These are phyloP conservation scores for Cutaneotrichosporon sp. DNA, from an alignment of 1,284 basidiomycete species.

Conservation along the genomic window DNA sequence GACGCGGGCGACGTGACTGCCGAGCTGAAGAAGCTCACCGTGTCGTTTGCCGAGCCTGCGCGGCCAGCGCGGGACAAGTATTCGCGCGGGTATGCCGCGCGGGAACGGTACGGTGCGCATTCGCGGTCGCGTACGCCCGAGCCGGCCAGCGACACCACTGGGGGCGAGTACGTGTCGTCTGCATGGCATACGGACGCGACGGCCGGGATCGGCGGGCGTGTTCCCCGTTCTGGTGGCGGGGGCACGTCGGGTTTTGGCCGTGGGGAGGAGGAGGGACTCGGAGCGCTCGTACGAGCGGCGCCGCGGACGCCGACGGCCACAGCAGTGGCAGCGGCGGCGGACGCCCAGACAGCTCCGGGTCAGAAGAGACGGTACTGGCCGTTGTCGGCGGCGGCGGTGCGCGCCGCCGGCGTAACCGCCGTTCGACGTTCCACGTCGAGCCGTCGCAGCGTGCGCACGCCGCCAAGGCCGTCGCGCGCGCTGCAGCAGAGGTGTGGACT, in stretches of 20 bases:
- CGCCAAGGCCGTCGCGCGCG: not conserved
- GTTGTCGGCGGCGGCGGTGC: not conserved
- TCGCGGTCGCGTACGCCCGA: not conserved
- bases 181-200: constrained; percentile 6
- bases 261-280: constrained; percentile 15
- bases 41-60: too few relatives aligned
- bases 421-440: not conserved
- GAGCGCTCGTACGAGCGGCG: not conserved
- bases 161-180: constrained; percentile 1
- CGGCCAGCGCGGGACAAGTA: too few relatives aligned
- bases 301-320: too few relatives aligned
- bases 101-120: not conserved
- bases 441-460: not conserved
- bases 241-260: constrained; percentile 10
- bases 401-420: constrained; percentile 3
- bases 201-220: not conserved
- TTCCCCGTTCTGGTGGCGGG: not conserved
- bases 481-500: not conserved
- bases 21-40: not conserved
- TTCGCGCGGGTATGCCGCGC: too few relatives aligned
- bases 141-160: not conserved
- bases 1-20: not conserved
- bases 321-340: too few relatives aligned
- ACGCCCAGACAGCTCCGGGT: not conserved
- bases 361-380: constrained; percentile 3